Evolutionary conservation across 495 filamentous ascomycete species (phyloP).

Genomic region (Aspergillus olivimuriae): DNA sequence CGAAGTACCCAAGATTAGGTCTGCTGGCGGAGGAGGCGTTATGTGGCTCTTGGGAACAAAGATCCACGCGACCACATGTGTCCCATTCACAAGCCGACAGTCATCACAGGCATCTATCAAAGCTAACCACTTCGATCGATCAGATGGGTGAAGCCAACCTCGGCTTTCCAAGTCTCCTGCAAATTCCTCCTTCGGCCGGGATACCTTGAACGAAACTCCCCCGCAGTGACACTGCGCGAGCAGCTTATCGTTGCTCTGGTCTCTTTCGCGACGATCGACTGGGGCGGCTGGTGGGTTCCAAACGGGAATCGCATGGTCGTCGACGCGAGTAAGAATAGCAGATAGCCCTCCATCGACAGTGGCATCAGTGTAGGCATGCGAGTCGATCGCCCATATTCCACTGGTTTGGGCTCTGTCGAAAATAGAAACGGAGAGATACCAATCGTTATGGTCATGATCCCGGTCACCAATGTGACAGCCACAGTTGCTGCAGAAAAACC

Average conservation of each 20-base stretch:
- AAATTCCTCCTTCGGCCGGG: conserved; percentile 24
- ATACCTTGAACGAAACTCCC: conserved; percentile 39
- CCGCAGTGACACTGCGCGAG: conserved; percentile 44
- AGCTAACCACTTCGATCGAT: conserved; percentile 33
- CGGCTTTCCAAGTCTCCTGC: conserved; percentile 21
- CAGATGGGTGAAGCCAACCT: conserved; percentile 35
- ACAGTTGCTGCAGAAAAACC: conserved; percentile 42
- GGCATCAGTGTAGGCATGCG: conserved; percentile 39
- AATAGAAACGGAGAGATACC: conserved; percentile 27
- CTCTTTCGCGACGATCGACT: not conserved
- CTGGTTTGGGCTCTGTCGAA: conserved; percentile 18
- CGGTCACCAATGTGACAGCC: conserved; percentile 33
- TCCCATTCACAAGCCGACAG: conserved; percentile 41
- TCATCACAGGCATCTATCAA: conserved; percentile 44
- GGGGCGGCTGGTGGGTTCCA: conserved; percentile 11
- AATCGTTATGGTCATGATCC: conserved; percentile 5
- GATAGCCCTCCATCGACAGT: conserved; percentile 39
- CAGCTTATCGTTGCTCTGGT: conserved; percentile 9
- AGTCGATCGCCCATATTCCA: conserved; percentile 25
- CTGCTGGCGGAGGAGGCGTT: conserved; percentile 14
- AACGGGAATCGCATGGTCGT: conserved; percentile 16
- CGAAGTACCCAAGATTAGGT: conserved; percentile 39
- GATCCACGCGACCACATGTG: conserved; percentile 42
- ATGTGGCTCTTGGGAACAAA: conserved; percentile 25
- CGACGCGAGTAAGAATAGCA: conserved; percentile 25